Percentiles rank a stretch among this genome's conserved stretches.
phyloP scores from a whole-genome alignment of 345 rosid genomes.

The Arabis alpina region DNA sequence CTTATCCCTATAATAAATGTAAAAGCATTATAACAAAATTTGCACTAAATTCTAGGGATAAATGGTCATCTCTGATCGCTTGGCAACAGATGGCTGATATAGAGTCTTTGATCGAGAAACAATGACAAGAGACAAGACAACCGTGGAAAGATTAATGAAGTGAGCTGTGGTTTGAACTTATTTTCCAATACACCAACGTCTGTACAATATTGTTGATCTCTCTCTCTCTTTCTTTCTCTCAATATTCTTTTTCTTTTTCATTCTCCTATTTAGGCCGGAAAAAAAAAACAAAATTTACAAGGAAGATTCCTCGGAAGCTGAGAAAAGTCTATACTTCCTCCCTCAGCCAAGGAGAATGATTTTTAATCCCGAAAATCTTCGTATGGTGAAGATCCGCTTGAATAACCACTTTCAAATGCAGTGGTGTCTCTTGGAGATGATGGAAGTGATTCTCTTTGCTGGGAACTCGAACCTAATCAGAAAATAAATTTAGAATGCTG shows the following conservation, averaged over 20 bases:
- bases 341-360: slow-evolving; percentile 30
- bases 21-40: no score
- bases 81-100: no score
- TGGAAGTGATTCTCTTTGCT: slow-evolving; percentile 72
- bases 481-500: slow-evolving; percentile 7
- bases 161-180: slow-evolving; percentile 30
- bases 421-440: slow-evolving; percentile 78
- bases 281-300: slow-evolving; percentile 41
- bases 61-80: no score
- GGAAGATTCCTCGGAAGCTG: slow-evolving; percentile 26
- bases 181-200: slow-evolving; percentile 40
- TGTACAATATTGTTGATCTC: slow-evolving; percentile 35
- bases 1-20: no score
- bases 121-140: no score
- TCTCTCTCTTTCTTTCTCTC: slow-evolving; percentile 6
- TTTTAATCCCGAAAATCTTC: slow-evolving; percentile 72
- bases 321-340: slow-evolving; percentile 26
- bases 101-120: no score
- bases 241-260: neutral
- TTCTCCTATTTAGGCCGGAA: slow-evolving; percentile 19
- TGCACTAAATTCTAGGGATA: no score
- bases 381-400: slow-evolving; percentile 76
- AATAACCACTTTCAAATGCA: slow-evolving; percentile 73
- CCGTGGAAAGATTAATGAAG: neutral
- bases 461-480: slow-evolving; percentile 74